Evolutionary conservation across 2,329 filamentous ascomycete species (phyloP).

Genomic region (Scedosporium aurantiacum): DNA sequence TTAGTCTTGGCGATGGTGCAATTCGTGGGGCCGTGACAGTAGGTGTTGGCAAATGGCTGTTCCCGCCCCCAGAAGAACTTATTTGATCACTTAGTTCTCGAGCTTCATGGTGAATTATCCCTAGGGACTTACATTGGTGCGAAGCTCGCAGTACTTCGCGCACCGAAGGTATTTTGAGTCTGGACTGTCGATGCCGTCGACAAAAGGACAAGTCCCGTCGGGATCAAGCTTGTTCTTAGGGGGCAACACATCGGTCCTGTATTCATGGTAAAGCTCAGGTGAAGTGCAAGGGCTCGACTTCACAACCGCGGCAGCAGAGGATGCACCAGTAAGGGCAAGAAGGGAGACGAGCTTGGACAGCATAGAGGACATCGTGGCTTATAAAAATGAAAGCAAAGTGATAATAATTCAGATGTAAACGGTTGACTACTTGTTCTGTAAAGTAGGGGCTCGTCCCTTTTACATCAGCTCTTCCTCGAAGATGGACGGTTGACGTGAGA

Average conservation of each 20-base stretch:
- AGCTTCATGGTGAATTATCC: not conserved
- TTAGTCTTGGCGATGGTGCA: slow-evolving; percentile 16
- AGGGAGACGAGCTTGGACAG: not conserved
- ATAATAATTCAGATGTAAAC: not conserved
- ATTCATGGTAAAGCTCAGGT: not conserved
- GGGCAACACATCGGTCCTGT: not conserved
- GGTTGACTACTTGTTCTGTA: too few relatives aligned
- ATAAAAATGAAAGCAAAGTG: not conserved
- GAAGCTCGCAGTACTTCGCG: not conserved
- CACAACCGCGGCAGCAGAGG: not conserved
- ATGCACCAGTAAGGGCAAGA: not conserved
- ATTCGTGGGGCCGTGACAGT: slow-evolving; percentile 21
- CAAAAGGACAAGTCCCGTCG: not conserved
- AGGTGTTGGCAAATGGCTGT: slow-evolving; percentile 24
- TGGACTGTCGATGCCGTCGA: not conserved
- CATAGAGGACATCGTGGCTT: not conserved
- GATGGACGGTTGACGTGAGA: too few relatives aligned
- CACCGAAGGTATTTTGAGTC: not conserved
- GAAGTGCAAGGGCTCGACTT: not conserved
- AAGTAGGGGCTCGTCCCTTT: too few relatives aligned
- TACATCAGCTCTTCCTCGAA: too few relatives aligned
- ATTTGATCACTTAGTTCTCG: not conserved
- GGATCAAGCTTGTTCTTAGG: not conserved
- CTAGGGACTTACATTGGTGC: slow-evolving; percentile 10
- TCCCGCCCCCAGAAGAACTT: slow-evolving; percentile 19